Evolutionary conservation across 371 early-diverging fungal genomes (phyloP), one percentile per base, ranked within the genome.

Genomic region (Chytridiales sp.): DNA sequence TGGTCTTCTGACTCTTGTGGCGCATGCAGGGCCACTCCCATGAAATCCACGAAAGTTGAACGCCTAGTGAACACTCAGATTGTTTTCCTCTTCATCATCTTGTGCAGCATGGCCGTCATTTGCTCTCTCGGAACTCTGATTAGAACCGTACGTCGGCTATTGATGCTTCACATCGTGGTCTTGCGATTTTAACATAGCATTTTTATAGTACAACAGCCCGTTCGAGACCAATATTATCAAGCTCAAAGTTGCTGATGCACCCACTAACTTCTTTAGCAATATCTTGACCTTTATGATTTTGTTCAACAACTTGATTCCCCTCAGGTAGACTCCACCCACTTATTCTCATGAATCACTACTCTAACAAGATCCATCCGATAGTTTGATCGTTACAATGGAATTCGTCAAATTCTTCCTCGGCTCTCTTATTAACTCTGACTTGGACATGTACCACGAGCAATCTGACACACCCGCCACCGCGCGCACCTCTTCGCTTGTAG

Each of bases 51-150:
- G 0, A 73, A 74, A 21, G 68, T 81, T 3, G 96, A 94, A 58
- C 85, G 83, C 58, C 87, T 92, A 66, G 95, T 95, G 62, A 96
- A 96, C 73, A 76, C 83, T 40, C 93, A 98, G 61, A 95, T 98
- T 65, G 76, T 92, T 38, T 93, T 90, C 60, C 70, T 98, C 61
- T 98, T 98, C 67, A 59, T 83, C 9, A 89, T 96, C 58, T 76
- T 98, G 39, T 68, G 95, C 17, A 64, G 77, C 11, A 85, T 96
- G 86, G 84, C 93, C 19, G 73, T 97, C 47, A 81, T 87, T 51
- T 91, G 95, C 77, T 89, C 80, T 1, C 42, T 71, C 30, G 80
- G 77, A 26, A 67, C 72, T 5, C 48, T 78, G 17, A 32, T 52
- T 31, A 63, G 73, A 15, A 56, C 59, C 61, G 76, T 75, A 46